These are phyloP conservation scores for Annulohypoxylon moriforme DNA, from an alignment of 495 filamentous ascomycete genomes.

Conservation along the genomic window DNA sequence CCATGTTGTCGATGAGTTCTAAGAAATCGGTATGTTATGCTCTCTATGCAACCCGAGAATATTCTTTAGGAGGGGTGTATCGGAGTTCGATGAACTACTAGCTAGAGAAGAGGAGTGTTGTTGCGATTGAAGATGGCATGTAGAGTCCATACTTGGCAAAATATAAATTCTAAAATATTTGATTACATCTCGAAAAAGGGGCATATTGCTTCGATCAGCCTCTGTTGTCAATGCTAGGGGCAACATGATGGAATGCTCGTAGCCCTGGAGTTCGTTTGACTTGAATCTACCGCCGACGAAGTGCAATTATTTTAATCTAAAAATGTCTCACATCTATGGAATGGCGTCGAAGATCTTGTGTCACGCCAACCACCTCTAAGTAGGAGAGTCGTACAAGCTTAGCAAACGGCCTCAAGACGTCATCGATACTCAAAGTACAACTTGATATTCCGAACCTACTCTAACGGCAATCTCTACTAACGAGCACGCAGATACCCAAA, in stretches of 20 bases:
- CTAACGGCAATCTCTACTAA: neutral
- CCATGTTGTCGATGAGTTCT: slow-evolving; percentile 37
- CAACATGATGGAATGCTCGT: slow-evolving; percentile 6
- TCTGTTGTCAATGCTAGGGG: neutral
- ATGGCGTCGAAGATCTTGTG: slow-evolving; percentile 16
- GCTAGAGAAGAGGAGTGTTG: no score
- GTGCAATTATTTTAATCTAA: slow-evolving; percentile 7
- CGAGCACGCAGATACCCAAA: neutral
- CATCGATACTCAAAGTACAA: neutral
- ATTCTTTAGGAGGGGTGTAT: neutral
- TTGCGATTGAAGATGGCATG: neutral
- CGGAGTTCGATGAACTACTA: neutral
- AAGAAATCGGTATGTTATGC: neutral
- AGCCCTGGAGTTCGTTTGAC: neutral
- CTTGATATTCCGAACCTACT: neutral
- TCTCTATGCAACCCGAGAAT: neutral
- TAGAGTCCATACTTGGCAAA: neutral
- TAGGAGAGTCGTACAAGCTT: neutral
- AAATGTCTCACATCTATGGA: slow-evolving; percentile 15
- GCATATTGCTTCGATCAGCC: neutral
- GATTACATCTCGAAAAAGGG: slow-evolving; percentile 12
- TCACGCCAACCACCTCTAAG: neutral
- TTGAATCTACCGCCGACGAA: slow-evolving; percentile 6
- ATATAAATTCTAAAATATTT: slow-evolving; percentile 24
- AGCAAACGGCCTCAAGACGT: neutral